These are phyloP conservation scores for Solanum boliviense DNA, from an alignment of 257 asterid species.

Conservation along the genomic window DNA sequence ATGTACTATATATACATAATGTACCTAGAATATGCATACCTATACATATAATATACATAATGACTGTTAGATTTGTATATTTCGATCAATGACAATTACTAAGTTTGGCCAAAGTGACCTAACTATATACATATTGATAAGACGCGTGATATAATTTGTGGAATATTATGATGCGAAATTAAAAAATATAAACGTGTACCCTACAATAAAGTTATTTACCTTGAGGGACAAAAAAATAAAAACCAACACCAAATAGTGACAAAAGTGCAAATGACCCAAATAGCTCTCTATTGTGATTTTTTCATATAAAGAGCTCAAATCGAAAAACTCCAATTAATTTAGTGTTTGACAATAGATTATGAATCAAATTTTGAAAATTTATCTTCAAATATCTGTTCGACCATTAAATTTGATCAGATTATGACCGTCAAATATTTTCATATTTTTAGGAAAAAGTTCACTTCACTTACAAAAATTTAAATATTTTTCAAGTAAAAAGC, in stretches of 20 bases:
- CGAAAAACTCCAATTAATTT: too few species aligned
- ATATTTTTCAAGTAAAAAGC: background rate
- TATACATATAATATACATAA: too few species aligned
- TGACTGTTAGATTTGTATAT: background rate
- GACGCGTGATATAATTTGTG: too few species aligned
- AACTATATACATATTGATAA: too few species aligned
- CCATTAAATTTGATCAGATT: too few species aligned
- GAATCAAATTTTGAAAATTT: too few species aligned
- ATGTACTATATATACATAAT: background rate
- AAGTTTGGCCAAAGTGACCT: background rate
- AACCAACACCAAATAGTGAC: background rate
- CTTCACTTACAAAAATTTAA: background rate
- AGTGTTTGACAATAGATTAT: background rate
- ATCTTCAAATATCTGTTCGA: background rate
- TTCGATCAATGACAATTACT: too few species aligned
- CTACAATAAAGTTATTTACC: background rate
- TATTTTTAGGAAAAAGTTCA: background rate
- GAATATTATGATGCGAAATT: background rate
- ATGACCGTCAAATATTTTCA: background rate
- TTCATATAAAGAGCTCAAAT: background rate
- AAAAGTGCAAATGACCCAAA: background rate
- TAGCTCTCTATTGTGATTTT: background rate
- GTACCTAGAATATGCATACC: background rate
- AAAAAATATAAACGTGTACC: background rate
- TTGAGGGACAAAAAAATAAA: background rate